These are phyloP conservation scores for Sarocladium oryzae DNA, from an alignment of 2,329 filamentous ascomycete species.

Conservation along the genomic window DNA sequence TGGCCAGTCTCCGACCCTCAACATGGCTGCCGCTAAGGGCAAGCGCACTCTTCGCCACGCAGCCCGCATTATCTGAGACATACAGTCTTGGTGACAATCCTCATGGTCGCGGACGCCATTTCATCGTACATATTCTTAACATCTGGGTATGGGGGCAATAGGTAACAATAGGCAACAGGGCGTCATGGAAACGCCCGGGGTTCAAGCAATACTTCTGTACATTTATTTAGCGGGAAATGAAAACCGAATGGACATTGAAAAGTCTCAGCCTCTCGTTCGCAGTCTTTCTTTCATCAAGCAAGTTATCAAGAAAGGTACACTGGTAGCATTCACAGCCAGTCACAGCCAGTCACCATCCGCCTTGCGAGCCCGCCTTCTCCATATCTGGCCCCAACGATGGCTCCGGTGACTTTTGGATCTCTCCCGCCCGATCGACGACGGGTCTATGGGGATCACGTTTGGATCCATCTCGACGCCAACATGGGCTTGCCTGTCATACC, in stretches of 20 bases:
- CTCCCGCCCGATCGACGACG: neutral
- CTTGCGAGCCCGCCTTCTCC: no score
- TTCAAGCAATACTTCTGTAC: no score
- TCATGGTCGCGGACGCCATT: neutral
- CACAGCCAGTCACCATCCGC: neutral
- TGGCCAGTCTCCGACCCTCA: slow-evolving; percentile 34
- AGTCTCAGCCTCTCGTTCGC: no score
- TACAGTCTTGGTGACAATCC: neutral
- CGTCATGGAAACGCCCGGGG: no score
- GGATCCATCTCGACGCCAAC: slow-evolving; percentile 45
- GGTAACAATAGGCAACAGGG: no score
- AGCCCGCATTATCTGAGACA: slow-evolving; percentile 15
- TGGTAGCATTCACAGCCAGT: no score
- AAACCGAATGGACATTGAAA: no score
- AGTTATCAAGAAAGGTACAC: no score
- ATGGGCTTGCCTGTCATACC: slow-evolving; percentile 38
- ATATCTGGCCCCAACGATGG: no score
- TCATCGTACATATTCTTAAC: slow-evolving; percentile 2
- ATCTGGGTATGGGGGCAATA: no score
- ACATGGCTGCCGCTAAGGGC: slow-evolving; percentile 21
- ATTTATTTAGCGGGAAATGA: no score
- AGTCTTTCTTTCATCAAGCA: no score
- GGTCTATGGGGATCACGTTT: slow-evolving; percentile 27
- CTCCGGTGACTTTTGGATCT: neutral
- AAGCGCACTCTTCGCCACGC: slow-evolving; percentile 22